Base-by-base conservation (phyloP, 345 rosid genomes). In the Xanthoceras sorbifolium region DNA sequence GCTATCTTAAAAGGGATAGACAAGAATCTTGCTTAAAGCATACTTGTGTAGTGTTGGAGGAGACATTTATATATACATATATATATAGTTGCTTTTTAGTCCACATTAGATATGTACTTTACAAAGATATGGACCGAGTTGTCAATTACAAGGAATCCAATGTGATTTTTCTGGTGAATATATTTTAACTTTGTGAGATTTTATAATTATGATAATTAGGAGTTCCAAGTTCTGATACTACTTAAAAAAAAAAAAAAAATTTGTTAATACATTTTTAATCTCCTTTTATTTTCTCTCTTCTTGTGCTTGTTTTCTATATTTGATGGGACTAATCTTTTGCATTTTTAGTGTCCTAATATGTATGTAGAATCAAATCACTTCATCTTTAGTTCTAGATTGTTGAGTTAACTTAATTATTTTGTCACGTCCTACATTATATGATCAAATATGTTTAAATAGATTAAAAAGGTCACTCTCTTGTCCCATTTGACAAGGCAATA, bases 131-230 rank as follows among this genome's bases (percentile, higher is more conserved):
- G 38, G 26, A 72, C 18, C n/a, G 18, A 12, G 42, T 42, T 38
- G 61, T 73, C 69, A 73, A 46, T 63, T 67, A 32, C 18, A 73
- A 25, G 60, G 77, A 28, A 73, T 73, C 69, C 77, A 73, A 73
- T 63, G 77, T 52, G 11, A 64, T 10, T 40, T 22, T 32, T 12
- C 32, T 50, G 12, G 22, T 54, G 15, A 31, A 70, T n/a, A 71
- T n/a, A n/a, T n/a, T n/a, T n/a, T n/a, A n/a, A 67, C 15, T 55
- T 71, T 38, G 44, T 28, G 20, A 57, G 63, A 12, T 23, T 57
- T 57, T 23, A 50, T 23, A 32, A 46, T 69, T 40, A 26, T 17
- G 20, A 28, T 23, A 69, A n/a, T n/a, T n/a, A n/a, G n/a, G n/a
- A 44, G 4, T 15, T 48, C 71, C 4, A 69, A 69, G 38, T 42